A percentile compares a stretch with the other conserved stretches of the same genome.
Evolutionary conservation across 2,329 filamentous ascomycete genomes (phyloP).

Genomic region (Cladophialophora chaetospira): DNA sequence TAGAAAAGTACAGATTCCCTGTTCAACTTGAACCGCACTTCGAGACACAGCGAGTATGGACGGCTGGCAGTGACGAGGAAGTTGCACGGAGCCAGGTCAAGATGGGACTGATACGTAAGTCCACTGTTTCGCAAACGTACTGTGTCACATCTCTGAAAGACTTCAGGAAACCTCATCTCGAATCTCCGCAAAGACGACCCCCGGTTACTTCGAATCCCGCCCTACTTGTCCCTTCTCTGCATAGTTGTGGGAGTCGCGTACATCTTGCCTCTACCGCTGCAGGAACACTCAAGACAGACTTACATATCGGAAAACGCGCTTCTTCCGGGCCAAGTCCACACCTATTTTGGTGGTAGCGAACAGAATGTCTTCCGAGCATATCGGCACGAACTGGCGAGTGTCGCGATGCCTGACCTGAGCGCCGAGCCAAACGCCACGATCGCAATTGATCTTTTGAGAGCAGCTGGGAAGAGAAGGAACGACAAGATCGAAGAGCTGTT

Average conservation of each 20-base stretch:
- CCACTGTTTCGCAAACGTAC: background rate
- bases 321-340: conserved; percentile 92
- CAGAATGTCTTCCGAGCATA: conserved; percentile 93
- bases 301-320: conserved; percentile 98
- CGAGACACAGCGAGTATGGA: background rate
- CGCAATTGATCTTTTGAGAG: conserved; percentile 29
- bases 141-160: conserved; percentile 16
- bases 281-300: conserved; percentile 86
- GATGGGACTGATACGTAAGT: conserved; percentile 32
- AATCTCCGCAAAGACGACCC: conserved; percentile 70
- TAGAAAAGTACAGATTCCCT: conserved; percentile 21
- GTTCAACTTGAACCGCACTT: background rate
- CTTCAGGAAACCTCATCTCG: conserved; percentile 24
- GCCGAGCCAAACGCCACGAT: conserved; percentile 47
- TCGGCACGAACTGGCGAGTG: conserved; percentile 73
- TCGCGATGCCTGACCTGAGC: conserved; percentile 11
- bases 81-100: conserved; percentile 28
- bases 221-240: conserved; percentile 82
- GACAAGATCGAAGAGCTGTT: conserved; percentile 75
- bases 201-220: conserved; percentile 77
- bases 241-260: conserved; percentile 83
- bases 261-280: conserved; percentile 84
- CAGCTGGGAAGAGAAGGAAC: conserved; percentile 34
- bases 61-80: conserved; percentile 29
- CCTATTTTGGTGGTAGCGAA: conserved; percentile 95